Conservation (phyloP, 164 flowering plant species). For the Macadamia tetraphylla region DNA sequence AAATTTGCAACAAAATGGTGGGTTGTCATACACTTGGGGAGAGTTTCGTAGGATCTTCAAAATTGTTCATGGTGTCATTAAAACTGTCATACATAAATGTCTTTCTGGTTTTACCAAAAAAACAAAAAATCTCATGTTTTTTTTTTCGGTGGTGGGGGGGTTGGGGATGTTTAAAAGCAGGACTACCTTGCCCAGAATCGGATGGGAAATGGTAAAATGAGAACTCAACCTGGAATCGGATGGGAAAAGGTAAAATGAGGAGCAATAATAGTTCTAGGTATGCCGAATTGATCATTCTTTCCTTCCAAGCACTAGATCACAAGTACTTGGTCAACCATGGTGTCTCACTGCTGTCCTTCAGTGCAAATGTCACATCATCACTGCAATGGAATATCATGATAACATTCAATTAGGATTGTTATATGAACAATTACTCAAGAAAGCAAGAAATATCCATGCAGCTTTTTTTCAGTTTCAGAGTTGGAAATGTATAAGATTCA, state of each 20-base stretch:
- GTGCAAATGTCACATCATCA: conserved; percentile 90
- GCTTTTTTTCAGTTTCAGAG: too few species aligned
- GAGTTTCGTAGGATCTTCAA: too few species aligned
- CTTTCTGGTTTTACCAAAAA: too few species aligned
- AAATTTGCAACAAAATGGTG: too few species aligned
- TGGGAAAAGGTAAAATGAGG: background rate
- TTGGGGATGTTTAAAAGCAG: too few species aligned
- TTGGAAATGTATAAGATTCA: too few species aligned
- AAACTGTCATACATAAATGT: too few species aligned
- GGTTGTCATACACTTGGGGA: too few species aligned
- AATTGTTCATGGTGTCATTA: too few species aligned
- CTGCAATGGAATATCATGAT: conserved; percentile 35
- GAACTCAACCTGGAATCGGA: background rate
- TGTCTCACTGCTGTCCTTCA: conserved; percentile 69
- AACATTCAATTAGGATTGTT: conserved; percentile 1
- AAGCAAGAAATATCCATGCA: too few species aligned
- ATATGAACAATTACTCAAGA: background rate
- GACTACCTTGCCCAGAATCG: background rate
- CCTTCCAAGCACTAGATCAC: conserved; percentile 14
- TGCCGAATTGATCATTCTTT: background rate
- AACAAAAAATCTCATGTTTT: too few species aligned
- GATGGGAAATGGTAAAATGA: background rate
- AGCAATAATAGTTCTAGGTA: background rate
- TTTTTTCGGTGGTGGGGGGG: background rate
- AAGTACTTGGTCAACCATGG: conserved; percentile 90